Conservation (phyloP, 345 rosid genomes). For the Theobroma cacao region DNA sequence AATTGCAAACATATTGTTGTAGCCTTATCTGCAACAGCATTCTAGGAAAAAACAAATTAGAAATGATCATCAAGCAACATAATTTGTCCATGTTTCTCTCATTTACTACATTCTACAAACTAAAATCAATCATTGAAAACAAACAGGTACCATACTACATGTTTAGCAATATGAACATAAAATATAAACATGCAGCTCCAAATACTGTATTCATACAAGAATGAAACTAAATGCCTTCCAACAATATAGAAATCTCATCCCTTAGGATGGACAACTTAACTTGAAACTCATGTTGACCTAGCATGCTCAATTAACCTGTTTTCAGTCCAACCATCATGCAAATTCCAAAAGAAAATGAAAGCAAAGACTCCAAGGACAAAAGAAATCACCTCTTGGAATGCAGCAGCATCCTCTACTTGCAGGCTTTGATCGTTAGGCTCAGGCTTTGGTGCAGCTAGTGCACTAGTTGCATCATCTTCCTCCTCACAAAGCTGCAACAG, state of each 20-base stretch:
- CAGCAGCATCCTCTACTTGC: constrained; percentile 45
- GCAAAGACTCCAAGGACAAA: neutral
- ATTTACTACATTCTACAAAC: neutral
- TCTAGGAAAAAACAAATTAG: neutral
- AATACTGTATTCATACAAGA: neutral
- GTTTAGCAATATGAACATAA: neutral
- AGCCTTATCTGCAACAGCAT: neutral
- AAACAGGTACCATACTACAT: neutral
- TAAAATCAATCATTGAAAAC: neutral
- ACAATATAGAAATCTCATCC: neutral
- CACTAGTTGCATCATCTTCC: constrained; percentile 97
- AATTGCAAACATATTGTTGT: neutral
- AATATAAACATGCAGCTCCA: constrained; percentile 1
- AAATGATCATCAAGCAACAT: neutral
- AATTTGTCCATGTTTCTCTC: neutral
- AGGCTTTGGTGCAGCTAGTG: constrained; percentile 71
- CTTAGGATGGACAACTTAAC: neutral
- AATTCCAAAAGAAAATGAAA: neutral
- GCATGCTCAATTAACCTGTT: neutral
- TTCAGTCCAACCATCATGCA: neutral
- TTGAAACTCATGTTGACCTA: neutral
- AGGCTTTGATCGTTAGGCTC: constrained; percentile 77
- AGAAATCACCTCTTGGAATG: constrained; percentile 57
- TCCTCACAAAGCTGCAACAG: constrained; percentile 89
- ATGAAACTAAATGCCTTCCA: neutral